These are phyloP conservation scores for Platanus orientalis DNA, from an alignment of 164 flowering plant genomes.

Conservation along the genomic window DNA sequence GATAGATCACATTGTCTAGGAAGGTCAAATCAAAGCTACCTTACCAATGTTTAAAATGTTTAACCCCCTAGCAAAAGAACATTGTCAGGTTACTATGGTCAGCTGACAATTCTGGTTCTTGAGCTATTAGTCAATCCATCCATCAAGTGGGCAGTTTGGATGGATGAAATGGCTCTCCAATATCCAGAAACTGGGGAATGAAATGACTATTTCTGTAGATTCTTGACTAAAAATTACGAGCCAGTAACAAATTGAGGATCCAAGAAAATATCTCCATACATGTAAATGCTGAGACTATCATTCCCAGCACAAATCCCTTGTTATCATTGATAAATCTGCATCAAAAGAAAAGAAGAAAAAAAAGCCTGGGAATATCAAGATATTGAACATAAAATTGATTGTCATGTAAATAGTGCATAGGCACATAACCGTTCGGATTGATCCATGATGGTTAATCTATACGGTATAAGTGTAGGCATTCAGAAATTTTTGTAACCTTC, in stretches of 20 bases:
- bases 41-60: no score
- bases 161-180: no score
- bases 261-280: not conserved
- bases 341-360: no score
- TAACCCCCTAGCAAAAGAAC: no score
- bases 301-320: slow-evolving; percentile 90
- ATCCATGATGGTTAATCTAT: not conserved
- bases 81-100: no score
- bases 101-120: no score
- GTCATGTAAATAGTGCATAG: not conserved
- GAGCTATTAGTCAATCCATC: not conserved
- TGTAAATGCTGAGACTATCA: slow-evolving; percentile 33
- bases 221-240: not conserved
- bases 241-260: not conserved
- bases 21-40: no score
- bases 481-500: not conserved
- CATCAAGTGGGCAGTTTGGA: not conserved
- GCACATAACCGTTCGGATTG: not conserved
- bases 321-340: slow-evolving; percentile 78
- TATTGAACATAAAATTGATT: not conserved
- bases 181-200: no score
- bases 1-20: no score
- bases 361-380: not conserved
- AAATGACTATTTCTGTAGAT: not conserved
- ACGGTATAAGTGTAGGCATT: not conserved